Base-by-base conservation (phyloP, 306 rosid genomes). In the Spatholobus suberectus region DNA sequence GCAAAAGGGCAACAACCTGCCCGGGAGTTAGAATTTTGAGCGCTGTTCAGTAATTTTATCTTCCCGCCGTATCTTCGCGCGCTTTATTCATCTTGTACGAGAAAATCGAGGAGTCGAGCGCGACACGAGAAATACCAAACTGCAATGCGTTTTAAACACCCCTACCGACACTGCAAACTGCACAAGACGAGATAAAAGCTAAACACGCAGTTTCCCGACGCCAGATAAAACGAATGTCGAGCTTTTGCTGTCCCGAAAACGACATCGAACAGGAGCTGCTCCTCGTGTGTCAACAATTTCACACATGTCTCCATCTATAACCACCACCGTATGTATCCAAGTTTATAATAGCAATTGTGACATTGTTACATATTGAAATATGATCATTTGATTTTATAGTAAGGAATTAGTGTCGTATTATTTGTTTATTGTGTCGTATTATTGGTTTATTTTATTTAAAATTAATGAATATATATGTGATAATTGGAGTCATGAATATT, bases 221-320 rank as follows among this genome's bases (percentile, higher is more conserved):
- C 14, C 2, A 74, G 20, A 34, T 40, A 34, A 47, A 73, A 73
- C 65, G 47, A 52, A 54, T 51, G 78, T 51, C 20, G 65, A 23
- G 24, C 68, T 52, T 35, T 74, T 35, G 27, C 21, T 20, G 49
- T 20, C 9, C 52, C 11, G 79, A 74, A 74, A 74, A 54, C 51
- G 68, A 74, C 79, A 37, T 21, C 37, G 51, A 20, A 73, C 32
- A 35, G 79, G 23, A 74, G 20, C 23, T 34, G 47, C 35, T 35
- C 32, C 47, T 41, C 27, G 55, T 69, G 58, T 29, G 47, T 52
- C 66, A 54, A 34, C 52, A 23, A 54, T 54, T 54, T 21, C 51
- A 34, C 46, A 54, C 78, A 35, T 54, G 78, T 74, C 78, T 10
- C 49, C n/a, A 34, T 73, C 66, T n/a, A n/a, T n/a, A n/a, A 32